Percentiles rank a stretch among this genome's conserved stretches.
These are phyloP conservation scores for Metschnikowia baotianmanensis DNA, from an alignment of 805 yeast genomes.

Conservation along the genomic window DNA sequence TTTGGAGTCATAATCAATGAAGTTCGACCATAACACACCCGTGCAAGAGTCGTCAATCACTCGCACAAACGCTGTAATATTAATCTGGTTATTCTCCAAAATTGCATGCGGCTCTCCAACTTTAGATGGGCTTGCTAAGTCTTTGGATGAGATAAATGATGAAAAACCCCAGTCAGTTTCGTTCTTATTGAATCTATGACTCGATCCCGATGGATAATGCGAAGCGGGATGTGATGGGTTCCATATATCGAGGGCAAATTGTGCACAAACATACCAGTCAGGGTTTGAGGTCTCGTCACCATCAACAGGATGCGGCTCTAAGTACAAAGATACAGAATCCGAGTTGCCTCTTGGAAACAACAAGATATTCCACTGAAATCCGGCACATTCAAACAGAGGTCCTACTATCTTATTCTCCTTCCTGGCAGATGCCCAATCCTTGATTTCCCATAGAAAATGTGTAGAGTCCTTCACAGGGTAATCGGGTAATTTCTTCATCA, in stretches of 20 bases:
- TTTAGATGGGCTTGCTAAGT: constrained; percentile 34
- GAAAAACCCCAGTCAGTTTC: constrained; percentile 98
- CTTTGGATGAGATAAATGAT: constrained; percentile 49
- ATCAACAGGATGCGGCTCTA: constrained; percentile 65
- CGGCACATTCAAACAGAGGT: constrained; percentile 54
- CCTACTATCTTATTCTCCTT: constrained; percentile 45
- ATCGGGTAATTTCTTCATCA: constrained; percentile 40
- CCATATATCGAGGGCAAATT: constrained; percentile 82
- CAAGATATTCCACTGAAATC: constrained; percentile 64
- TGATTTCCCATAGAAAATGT: constrained; percentile 49
- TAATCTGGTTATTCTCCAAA: constrained; percentile 54
- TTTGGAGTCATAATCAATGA: constrained; percentile 80
- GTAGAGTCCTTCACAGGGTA: constrained; percentile 36
- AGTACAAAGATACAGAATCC: constrained; percentile 62
- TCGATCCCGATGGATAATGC: constrained; percentile 61
- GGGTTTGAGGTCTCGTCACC: constrained; percentile 25
- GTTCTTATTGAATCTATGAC: constrained; percentile 70
- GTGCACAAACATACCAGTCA: constrained; percentile 88
- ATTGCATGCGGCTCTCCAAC: constrained; percentile 31
- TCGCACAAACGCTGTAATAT: constrained; percentile 74
- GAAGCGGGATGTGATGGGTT: constrained; percentile 68
- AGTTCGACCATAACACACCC: constrained; percentile 92
- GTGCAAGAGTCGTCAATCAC: constrained; percentile 82
- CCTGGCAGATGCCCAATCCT: constrained; percentile 42
- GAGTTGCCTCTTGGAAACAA: constrained; percentile 77